phyloP scores from a whole-genome alignment of 495 filamentous ascomycete species.

The Penicillium macrosclerotiorum region DNA sequence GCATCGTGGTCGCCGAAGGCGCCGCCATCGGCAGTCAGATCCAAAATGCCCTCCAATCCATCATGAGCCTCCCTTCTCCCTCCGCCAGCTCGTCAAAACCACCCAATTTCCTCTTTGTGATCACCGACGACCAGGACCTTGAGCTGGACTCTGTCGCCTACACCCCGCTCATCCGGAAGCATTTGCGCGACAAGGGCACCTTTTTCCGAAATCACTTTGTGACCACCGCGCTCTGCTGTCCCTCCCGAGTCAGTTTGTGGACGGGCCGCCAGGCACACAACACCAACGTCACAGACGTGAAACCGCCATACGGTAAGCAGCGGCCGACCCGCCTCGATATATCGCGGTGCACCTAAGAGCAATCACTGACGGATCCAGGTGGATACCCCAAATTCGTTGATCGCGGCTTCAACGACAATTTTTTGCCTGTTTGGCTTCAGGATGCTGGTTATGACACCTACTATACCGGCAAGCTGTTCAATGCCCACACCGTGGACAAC shows the following conservation, averaged over 20 bases:
- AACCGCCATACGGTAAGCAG: slow-evolving; percentile 57
- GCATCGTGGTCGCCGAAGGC: slow-evolving; percentile 11
- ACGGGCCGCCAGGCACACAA: slow-evolving; percentile 70
- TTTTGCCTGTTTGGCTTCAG: slow-evolving; percentile 69
- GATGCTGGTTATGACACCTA: slow-evolving; percentile 69
- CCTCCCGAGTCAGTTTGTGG: slow-evolving; percentile 60
- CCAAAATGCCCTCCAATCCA: slow-evolving; percentile 14
- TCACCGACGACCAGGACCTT: slow-evolving; percentile 67
- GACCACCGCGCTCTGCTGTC: slow-evolving; percentile 64
- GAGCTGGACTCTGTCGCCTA: slow-evolving; percentile 59
- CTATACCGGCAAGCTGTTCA: slow-evolving; percentile 73
- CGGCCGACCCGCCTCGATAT: too few species aligned
- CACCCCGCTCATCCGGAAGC: slow-evolving; percentile 52
- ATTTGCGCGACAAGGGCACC: slow-evolving; percentile 53
- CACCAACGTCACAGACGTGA: slow-evolving; percentile 71
- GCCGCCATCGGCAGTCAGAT: slow-evolving; percentile 1
- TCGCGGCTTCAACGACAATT: slow-evolving; percentile 64
- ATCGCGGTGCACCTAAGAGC: not conserved
- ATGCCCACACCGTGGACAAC: slow-evolving; percentile 57
- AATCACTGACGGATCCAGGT: slow-evolving; percentile 33
- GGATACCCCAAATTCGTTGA: slow-evolving; percentile 69
- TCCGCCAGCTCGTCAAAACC: slow-evolving; percentile 10
- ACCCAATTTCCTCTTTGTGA: slow-evolving; percentile 62
- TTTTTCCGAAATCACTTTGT: slow-evolving; percentile 58
- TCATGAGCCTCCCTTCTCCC: slow-evolving; percentile 7